Evolutionary conservation across 352 stramenopile genomes (phyloP), one percentile per base, ranked within the genome.

Genomic region (Globisporangium carolinianum): DNA sequence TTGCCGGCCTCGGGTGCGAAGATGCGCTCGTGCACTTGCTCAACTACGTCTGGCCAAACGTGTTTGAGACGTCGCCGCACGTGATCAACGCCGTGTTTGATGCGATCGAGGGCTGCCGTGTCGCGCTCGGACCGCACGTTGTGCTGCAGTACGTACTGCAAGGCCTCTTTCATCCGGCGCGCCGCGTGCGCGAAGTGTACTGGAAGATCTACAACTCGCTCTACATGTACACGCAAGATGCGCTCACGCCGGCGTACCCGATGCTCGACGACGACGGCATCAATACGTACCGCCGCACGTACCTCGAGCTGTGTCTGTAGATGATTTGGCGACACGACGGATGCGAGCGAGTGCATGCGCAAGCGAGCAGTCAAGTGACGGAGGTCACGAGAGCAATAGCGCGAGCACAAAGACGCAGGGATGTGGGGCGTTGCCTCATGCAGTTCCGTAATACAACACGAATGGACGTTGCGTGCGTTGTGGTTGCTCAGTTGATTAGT

Each of bases 181-280:
- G 97, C 12, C 95, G 96, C 54, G 97, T 99, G 41, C 94, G 97
- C 39, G 97, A 99, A 67, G 95, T 99, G 35, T 99, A 99, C 72
- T 99, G 97, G 97, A 98, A 98, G 75, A 93, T 99, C 53, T 99
- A 99, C 86, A 99, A 99, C 73, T 98, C 96, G 62, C 81, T 99
- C 15, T 99, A 99, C 80, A 99, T 99, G 73, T 99, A 99, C 71
- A 85, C 92, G 18, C 86, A 97, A 47, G 97, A 99, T 75, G 91
- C 89, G 8, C 83, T 99, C 43, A 98, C 97, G n/a, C 86, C 96
- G 5, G 92, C 86, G n/a, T 99, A 99, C 67, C 97, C 97, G 18
- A 69, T 79, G 49, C 87, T 99, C 35, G 86, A 98, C 54, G 88
- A 99, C 65, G 96, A 99, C 68, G 91, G 79, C 35, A 79, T 96